A percentile compares a stretch with the other conserved stretches of the same genome.
Evolutionary conservation across 495 filamentous ascomycete species (phyloP).

Genomic region (Penicillium angulare): DNA sequence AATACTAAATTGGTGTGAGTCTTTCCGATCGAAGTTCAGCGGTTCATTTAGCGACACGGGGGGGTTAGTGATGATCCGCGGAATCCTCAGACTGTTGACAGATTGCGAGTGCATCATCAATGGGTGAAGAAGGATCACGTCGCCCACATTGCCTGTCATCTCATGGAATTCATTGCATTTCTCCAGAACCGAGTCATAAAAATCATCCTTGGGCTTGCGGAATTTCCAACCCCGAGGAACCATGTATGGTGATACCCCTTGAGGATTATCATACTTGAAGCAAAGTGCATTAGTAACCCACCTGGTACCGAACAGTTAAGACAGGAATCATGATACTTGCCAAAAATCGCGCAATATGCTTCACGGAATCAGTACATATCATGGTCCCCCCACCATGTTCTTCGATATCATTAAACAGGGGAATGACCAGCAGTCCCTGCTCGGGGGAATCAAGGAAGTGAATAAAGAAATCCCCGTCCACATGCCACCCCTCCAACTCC

Average conservation of each 20-base stretch:
- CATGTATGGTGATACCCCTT: slow-evolving; percentile 69
- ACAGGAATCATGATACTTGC: slow-evolving; percentile 17
- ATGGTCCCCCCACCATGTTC: slow-evolving; percentile 65
- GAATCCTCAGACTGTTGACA: slow-evolving; percentile 55
- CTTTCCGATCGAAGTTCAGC: slow-evolving; percentile 62
- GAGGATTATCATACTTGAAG: slow-evolving; percentile 56
- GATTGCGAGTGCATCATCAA: slow-evolving; percentile 71
- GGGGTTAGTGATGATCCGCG: slow-evolving; percentile 72
- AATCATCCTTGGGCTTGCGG: slow-evolving; percentile 43
- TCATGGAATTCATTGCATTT: slow-evolving; percentile 59
- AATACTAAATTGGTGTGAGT: slow-evolving; percentile 57
- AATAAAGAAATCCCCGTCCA: slow-evolving; percentile 75
- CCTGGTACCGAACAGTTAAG: too few relatives aligned
- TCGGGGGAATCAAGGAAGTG: slow-evolving; percentile 74
- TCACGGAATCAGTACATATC: slow-evolving; percentile 60
- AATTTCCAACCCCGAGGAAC: slow-evolving; percentile 46
- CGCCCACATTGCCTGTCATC: slow-evolving; percentile 61
- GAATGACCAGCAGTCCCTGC: slow-evolving; percentile 69
- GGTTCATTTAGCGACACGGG: slow-evolving; percentile 61
- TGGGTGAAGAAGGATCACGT: slow-evolving; percentile 69
- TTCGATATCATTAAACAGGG: slow-evolving; percentile 65
- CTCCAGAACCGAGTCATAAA: slow-evolving; percentile 52
- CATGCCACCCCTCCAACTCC: slow-evolving; percentile 65
- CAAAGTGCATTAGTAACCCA: background rate
- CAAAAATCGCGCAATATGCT: slow-evolving; percentile 56